phyloP scores from a whole-genome alignment of 768 basidiomycete species.

The Naganishia kalamii region DNA sequence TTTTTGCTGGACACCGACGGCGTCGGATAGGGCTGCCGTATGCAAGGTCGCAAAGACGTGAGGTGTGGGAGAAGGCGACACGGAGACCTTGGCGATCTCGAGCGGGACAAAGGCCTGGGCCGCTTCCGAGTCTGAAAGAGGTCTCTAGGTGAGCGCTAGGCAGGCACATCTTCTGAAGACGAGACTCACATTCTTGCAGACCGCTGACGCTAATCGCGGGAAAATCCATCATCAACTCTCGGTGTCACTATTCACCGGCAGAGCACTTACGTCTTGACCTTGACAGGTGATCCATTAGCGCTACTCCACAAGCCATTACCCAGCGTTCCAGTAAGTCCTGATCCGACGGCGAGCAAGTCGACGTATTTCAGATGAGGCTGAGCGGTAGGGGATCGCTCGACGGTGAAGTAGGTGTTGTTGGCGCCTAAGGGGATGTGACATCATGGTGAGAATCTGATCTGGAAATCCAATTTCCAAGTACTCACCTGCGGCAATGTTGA shows the following conservation, averaged over 20 bases:
- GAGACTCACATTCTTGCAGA: conserved; percentile 57
- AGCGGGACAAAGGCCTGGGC: conserved; percentile 60
- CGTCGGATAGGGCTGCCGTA: conserved; percentile 52
- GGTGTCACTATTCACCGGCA: background rate
- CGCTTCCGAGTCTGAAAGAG: conserved; percentile 53
- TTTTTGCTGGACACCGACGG: conserved; percentile 35
- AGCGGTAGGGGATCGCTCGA: conserved; percentile 53
- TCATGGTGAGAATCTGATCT: conserved; percentile 5
- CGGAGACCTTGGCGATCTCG: conserved; percentile 57
- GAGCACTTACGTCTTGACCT: conserved; percentile 56
- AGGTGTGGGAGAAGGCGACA: conserved; percentile 54
- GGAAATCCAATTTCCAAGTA: conserved; percentile 3
- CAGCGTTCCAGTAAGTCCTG: conserved; percentile 65
- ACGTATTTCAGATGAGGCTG: conserved; percentile 39
- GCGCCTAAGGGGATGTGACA: conserved; percentile 53
- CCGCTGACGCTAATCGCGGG: conserved; percentile 57
- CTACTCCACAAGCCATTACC: conserved; percentile 58
- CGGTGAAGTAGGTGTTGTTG: conserved; percentile 69
- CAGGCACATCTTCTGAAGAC: background rate
- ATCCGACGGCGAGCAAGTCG: conserved; percentile 69
- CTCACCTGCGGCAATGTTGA: conserved; percentile 61
- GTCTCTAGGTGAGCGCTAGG: background rate
- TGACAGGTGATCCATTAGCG: conserved; percentile 63
- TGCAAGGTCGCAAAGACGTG: conserved; percentile 71
- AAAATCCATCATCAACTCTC: background rate